Percentiles rank a stretch among this genome's conserved stretches.
These are phyloP conservation scores for Diaporthe sp. DNA, from an alignment of 2,329 filamentous ascomycete species.

Conservation along the genomic window DNA sequence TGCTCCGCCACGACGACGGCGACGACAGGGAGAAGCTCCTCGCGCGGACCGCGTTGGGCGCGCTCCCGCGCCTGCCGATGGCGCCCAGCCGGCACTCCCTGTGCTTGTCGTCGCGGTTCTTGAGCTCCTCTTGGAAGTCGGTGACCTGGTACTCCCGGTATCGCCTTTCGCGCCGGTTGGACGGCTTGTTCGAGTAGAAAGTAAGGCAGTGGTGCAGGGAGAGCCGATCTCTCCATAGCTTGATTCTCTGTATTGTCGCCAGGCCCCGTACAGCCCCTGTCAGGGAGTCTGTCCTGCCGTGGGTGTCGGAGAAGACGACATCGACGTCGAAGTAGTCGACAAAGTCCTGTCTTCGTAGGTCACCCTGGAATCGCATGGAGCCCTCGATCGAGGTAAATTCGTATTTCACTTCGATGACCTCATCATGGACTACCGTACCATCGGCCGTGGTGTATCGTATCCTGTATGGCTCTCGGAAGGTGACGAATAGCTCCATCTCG, in stretches of 20 bases:
- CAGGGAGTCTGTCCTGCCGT: conserved; percentile 62
- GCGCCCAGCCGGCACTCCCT: conserved; percentile 59
- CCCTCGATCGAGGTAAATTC: conserved; percentile 63
- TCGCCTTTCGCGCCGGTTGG: conserved; percentile 53
- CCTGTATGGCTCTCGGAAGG: conserved; percentile 61
- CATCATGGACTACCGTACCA: conserved; percentile 61
- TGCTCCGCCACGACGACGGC: conserved; percentile 53
- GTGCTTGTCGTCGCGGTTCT: conserved; percentile 59
- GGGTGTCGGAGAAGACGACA: conserved; percentile 64
- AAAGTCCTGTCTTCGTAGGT: conserved; percentile 60
- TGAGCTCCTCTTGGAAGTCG: conserved; percentile 60
- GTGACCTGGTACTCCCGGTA: conserved; percentile 63
- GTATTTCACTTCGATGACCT: conserved; percentile 61
- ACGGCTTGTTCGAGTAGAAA: conserved; percentile 56
- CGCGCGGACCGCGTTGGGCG: conserved; percentile 47
- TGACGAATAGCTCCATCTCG: conserved; percentile 63
- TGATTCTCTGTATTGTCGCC: conserved; percentile 64
- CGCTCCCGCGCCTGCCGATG: conserved; percentile 55
- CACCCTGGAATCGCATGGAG: conserved; percentile 63
- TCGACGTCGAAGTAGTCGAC: conserved; percentile 66
- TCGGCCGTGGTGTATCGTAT: conserved; percentile 62
- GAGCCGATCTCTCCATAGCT: conserved; percentile 64
- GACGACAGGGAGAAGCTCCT: conserved; percentile 59
- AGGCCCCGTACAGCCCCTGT: conserved; percentile 62
- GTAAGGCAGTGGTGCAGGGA: conserved; percentile 62